A percentile compares a stretch with the other conserved stretches of the same genome.
Conservation (phyloP, 768 basidiomycete species). For the Agaricus subrufescens region DNA sequence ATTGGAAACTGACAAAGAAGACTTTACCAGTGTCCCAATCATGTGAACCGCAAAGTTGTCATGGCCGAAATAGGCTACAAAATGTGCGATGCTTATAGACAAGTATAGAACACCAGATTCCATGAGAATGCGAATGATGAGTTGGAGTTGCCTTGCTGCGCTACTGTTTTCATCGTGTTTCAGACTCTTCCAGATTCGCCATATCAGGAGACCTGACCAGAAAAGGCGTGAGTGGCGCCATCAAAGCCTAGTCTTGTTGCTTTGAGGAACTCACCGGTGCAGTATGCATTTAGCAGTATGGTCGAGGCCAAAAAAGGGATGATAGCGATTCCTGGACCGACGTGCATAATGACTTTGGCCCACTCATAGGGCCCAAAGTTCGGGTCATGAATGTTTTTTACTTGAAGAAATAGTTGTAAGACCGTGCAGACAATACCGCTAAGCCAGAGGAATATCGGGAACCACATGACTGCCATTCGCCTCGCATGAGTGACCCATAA, state of each 20-base stretch:
- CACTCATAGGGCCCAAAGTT: neutral
- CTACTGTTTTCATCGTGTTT: neutral
- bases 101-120: constrained; percentile 8
- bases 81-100: neutral
- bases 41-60: neutral
- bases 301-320: constrained; percentile 11
- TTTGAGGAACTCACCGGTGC: neutral
- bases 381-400: constrained; percentile 1
- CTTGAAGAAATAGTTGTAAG: constrained; percentile 3
- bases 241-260: neutral
- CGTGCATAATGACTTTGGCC: constrained; percentile 4
- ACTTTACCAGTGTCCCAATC: neutral
- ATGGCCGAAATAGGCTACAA: neutral
- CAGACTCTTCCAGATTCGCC: neutral
- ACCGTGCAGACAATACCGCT: constrained; percentile 4
- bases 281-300: constrained; percentile 8
- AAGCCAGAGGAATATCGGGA: constrained; percentile 9
- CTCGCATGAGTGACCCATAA: constrained; percentile 5
- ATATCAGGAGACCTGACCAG: neutral
- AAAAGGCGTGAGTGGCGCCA: too few relatives aligned
- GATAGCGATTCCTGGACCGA: constrained; percentile 8
- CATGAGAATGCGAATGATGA: constrained; percentile 1
- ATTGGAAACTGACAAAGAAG: neutral
- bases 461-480: neutral
- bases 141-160: neutral